phyloP scores from a whole-genome alignment of 2,329 filamentous ascomycete genomes.

The Trichoderma sp. region DNA sequence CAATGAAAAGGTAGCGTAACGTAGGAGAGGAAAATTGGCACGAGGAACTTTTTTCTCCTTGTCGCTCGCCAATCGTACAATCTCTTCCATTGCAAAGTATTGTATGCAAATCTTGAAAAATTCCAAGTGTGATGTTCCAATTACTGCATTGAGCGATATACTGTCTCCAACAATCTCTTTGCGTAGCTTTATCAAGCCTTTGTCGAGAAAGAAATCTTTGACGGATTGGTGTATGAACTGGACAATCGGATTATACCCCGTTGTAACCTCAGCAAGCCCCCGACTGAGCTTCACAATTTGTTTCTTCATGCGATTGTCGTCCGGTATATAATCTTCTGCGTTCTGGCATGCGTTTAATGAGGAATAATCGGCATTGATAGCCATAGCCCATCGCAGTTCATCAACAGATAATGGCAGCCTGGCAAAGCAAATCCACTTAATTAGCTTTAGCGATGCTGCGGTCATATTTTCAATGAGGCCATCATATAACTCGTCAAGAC shows the following conservation, averaged over 20 bases:
- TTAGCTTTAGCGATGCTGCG: slow-evolving; percentile 26
- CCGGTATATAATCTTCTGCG: slow-evolving; percentile 22
- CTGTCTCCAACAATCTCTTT: slow-evolving; percentile 13
- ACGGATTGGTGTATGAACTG: slow-evolving; percentile 38
- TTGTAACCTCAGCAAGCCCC: slow-evolving; percentile 30
- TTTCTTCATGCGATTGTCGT: slow-evolving; percentile 22
- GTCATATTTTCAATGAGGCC: slow-evolving; percentile 26
- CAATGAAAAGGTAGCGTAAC: no score
- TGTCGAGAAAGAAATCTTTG: slow-evolving; percentile 33
- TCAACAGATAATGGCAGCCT: slow-evolving; percentile 26
- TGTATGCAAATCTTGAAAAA: slow-evolving; percentile 29
- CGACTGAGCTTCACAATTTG: slow-evolving; percentile 28
- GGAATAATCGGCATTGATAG: slow-evolving; percentile 25
- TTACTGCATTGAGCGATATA: no score
- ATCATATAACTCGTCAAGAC: slow-evolving; percentile 29
- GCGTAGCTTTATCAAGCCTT: slow-evolving; percentile 20
- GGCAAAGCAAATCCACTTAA: slow-evolving; percentile 37
- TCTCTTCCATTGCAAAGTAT: slow-evolving; percentile 29
- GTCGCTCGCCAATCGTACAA: no score
- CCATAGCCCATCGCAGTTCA: slow-evolving; percentile 35
- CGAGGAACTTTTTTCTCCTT: no score
- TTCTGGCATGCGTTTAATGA: slow-evolving; percentile 26
- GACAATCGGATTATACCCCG: slow-evolving; percentile 20
- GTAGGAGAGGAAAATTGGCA: no score
- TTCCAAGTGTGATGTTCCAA: slow-evolving; percentile 23